phyloP scores from a whole-genome alignment of 2,329 filamentous ascomycete genomes.

The Pseudonectria foliicola region DNA sequence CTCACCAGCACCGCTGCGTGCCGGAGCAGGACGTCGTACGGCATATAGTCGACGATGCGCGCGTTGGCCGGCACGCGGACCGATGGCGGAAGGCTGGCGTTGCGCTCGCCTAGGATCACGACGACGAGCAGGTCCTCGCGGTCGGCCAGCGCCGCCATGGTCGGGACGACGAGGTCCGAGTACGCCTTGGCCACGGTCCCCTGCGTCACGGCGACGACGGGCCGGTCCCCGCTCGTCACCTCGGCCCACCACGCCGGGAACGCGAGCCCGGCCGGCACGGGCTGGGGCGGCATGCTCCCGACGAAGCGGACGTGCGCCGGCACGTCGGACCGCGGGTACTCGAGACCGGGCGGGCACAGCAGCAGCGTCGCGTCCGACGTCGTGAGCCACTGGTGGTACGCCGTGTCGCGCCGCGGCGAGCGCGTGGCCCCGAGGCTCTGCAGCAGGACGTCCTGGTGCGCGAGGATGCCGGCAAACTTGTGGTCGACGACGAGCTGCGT shows the following conservation, averaged over 20 bases:
- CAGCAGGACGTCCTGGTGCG: slow-evolving; percentile 19
- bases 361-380: slow-evolving; percentile 29
- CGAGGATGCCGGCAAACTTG: slow-evolving; percentile 15
- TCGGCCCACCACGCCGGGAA: slow-evolving; percentile 43
- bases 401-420: slow-evolving; percentile 6
- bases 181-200: slow-evolving; percentile 37
- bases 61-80: slow-evolving; percentile 33
- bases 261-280: slow-evolving; percentile 18
- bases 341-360: slow-evolving; percentile 31
- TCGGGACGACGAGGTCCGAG: slow-evolving; percentile 36
- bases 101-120: slow-evolving; percentile 23
- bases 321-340: slow-evolving; percentile 31
- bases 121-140: slow-evolving; percentile 32
- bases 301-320: slow-evolving; percentile 34
- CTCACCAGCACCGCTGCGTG: slow-evolving; percentile 38
- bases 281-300: slow-evolving; percentile 33
- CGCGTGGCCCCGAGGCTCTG: slow-evolving; percentile 22
- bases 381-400: slow-evolving; percentile 23
- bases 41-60: slow-evolving; percentile 38
- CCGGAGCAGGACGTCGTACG: slow-evolving; percentile 40
- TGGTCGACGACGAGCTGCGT: slow-evolving; percentile 16
- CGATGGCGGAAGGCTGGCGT: slow-evolving; percentile 15
- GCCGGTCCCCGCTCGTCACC: slow-evolving; percentile 24
- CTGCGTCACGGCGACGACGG: slow-evolving; percentile 39
- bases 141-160: slow-evolving; percentile 34